A percentile compares a stretch with the other conserved stretches of the same genome.
Conservation (phyloP, 331 rosid genomes). For the Acacia pycnantha region DNA sequence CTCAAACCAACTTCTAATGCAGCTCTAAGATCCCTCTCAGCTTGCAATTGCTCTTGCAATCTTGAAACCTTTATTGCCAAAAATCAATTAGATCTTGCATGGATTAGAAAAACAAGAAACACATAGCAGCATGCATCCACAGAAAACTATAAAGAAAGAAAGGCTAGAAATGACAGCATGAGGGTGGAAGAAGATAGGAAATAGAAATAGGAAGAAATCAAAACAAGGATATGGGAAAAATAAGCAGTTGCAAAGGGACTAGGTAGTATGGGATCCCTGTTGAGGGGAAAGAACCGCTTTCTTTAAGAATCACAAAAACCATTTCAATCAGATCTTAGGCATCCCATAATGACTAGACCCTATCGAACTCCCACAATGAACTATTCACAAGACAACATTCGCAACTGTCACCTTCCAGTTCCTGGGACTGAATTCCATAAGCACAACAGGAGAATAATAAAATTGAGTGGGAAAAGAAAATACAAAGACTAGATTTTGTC, state of each 20-base stretch:
- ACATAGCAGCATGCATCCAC: not conserved
- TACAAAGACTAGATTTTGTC: not conserved
- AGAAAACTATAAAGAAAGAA: not conserved
- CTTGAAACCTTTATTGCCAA: constrained; percentile 78
- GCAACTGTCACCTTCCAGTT: not conserved
- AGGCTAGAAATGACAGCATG: not conserved
- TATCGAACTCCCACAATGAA: not conserved
- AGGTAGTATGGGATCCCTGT: not conserved
- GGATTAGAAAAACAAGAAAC: not conserved
- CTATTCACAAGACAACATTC: not conserved
- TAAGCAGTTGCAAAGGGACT: not conserved
- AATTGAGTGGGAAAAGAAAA: not conserved
- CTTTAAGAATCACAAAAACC: not conserved
- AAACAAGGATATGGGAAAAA: not conserved
- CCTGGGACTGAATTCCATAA: not conserved
- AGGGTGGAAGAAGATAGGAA: not conserved
- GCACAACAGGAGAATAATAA: not conserved
- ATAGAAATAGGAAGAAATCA: not conserved
- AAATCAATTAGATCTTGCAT: constrained; percentile 26
- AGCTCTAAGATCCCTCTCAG: constrained; percentile 99
- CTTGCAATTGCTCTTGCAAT: constrained; percentile 99
- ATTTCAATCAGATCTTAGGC: not conserved
- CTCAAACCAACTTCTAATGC: constrained; percentile 98
- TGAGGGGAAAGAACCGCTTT: not conserved
- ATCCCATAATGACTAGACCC: not conserved